Evolutionary conservation across 805 yeast species (phyloP).

Genomic region (Saccharomycopsis sp.): DNA sequence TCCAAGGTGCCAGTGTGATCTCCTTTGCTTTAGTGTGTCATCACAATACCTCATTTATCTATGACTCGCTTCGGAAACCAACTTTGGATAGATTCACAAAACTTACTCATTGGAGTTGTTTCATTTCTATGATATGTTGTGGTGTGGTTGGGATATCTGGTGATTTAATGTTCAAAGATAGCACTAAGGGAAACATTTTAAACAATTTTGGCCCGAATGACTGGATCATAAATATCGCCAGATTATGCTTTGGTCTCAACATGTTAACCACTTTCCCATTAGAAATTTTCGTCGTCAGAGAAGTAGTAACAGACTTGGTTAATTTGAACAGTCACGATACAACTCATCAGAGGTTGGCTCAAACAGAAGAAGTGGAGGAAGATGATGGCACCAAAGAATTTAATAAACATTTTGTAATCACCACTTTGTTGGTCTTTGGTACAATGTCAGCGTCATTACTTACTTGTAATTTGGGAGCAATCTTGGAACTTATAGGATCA

Average conservation of each 20-base stretch:
- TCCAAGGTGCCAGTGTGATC: conserved; percentile 89
- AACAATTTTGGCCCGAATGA: conserved; percentile 82
- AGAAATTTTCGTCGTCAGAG: conserved; percentile 85
- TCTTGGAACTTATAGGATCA: conserved; percentile 85
- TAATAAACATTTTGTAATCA: conserved; percentile 52
- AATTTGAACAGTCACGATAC: conserved; percentile 28
- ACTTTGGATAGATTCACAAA: conserved; percentile 66
- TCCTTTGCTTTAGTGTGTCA: conserved; percentile 95
- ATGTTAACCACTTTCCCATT: conserved; percentile 90
- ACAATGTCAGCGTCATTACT: conserved; percentile 72
- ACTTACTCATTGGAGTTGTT: conserved; percentile 79
- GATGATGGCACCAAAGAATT: conserved; percentile 6
- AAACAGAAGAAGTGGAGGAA: conserved; percentile 26
- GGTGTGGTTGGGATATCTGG: conserved; percentile 76
- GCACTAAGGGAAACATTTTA: conserved; percentile 79
- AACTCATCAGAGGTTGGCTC: conserved; percentile 8
- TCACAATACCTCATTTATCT: conserved; percentile 87
- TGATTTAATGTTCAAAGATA: conserved; percentile 61
- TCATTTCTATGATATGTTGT: conserved; percentile 74
- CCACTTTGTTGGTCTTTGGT: conserved; percentile 54
- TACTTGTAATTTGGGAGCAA: conserved; percentile 85
- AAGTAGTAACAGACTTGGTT: conserved; percentile 65
- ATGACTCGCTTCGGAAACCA: conserved; percentile 72
- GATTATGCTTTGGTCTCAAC: conserved; percentile 85
- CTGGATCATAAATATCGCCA: conserved; percentile 70